phyloP scores from a whole-genome alignment of 441 rosid genomes.

The Erodium trifolium region DNA sequence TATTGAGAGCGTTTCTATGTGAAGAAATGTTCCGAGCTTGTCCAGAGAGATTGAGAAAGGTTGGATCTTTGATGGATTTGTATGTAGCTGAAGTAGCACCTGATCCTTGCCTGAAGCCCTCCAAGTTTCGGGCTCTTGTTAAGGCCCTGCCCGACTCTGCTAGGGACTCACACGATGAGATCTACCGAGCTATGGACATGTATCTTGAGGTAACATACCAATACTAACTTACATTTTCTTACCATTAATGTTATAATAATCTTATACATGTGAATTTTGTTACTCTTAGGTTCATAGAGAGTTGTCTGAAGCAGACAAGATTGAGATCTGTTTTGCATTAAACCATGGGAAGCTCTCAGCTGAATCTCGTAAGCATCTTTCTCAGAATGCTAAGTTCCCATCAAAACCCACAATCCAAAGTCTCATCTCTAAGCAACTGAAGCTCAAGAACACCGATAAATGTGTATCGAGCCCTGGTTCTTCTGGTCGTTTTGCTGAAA shows the following conservation, averaged over 20 bases:
- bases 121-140: slow-evolving; percentile 33
- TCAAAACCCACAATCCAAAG: slow-evolving; percentile 25
- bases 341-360: slow-evolving; percentile 39
- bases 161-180: slow-evolving; percentile 33
- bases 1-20: slow-evolving; percentile 26
- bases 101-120: slow-evolving; percentile 31
- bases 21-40: background rate
- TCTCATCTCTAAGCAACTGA: slow-evolving; percentile 16
- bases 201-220: slow-evolving; percentile 36
- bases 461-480: background rate
- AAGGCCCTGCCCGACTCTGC: slow-evolving; percentile 34
- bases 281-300: slow-evolving; percentile 32
- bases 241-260: background rate
- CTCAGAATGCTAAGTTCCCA: slow-evolving; percentile 35
- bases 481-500: background rate
- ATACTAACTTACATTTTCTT: background rate
- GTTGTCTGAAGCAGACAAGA: slow-evolving; percentile 28
- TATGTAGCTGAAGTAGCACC: slow-evolving; percentile 46
- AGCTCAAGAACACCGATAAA: background rate
- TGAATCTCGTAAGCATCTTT: slow-evolving; percentile 24
- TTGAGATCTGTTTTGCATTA: slow-evolving; percentile 31
- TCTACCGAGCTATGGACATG: slow-evolving; percentile 44
- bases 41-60: slow-evolving; percentile 25
- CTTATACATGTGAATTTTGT: background rate
- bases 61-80: slow-evolving; percentile 34